Percentiles rank a stretch among this genome's conserved stretches.
These are phyloP conservation scores for Juglanconis sp. DNA, from an alignment of 2,329 filamentous ascomycete genomes.

Conservation along the genomic window DNA sequence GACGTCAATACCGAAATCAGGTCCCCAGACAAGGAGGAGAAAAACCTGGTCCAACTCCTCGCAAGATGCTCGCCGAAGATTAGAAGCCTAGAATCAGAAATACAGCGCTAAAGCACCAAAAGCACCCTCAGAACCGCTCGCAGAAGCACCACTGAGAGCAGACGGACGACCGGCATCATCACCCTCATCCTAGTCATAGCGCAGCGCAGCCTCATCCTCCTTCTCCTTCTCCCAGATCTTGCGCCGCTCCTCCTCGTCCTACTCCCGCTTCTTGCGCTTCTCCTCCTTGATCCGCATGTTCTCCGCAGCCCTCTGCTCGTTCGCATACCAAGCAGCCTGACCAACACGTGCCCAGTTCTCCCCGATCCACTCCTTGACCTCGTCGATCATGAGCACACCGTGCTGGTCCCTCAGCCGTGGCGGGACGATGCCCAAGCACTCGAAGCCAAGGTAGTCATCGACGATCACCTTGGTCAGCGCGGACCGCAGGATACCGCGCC, in stretches of 20 bases:
- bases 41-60: not conserved
- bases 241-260: not conserved
- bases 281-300: constrained; percentile 10
- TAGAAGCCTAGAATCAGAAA: not conserved
- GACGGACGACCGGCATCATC: not conserved
- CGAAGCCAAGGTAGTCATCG: constrained; percentile 38
- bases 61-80: not conserved
- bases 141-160: not conserved
- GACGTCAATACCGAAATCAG: no score
- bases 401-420: constrained; percentile 29
- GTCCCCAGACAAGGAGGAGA: not conserved
- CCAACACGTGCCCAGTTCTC: constrained; percentile 35
- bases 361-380: constrained; percentile 40
- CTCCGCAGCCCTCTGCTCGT: constrained; percentile 17
- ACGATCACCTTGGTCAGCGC: constrained; percentile 51
- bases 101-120: not conserved
- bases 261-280: not conserved
- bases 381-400: constrained; percentile 43
- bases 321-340: constrained; percentile 20
- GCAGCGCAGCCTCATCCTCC: not conserved
- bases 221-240: not conserved
- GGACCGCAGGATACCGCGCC: constrained; percentile 34
- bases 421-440: constrained; percentile 21
- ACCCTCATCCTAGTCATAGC: no score
- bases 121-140: not conserved